phyloP scores from a whole-genome alignment of 2,329 filamentous ascomycete species.

The Penicillium sp. region DNA sequence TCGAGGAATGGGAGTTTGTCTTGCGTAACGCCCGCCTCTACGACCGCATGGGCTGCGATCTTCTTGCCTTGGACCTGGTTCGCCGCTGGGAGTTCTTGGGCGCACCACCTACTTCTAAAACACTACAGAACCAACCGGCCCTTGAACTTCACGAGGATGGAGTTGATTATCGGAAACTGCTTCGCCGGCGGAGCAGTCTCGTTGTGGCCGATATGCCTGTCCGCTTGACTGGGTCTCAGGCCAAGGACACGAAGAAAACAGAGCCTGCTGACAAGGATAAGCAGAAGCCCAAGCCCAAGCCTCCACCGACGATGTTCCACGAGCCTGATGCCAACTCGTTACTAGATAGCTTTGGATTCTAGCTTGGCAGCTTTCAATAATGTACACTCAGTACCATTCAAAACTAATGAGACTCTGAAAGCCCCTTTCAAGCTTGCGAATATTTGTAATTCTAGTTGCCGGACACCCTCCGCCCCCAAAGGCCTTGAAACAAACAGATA shows the following conservation, averaged over 20 bases:
- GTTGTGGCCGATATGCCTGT: slow-evolving; percentile 68
- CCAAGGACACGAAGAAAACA: slow-evolving; percentile 27
- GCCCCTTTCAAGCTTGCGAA: no score
- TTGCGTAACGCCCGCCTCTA: slow-evolving; percentile 81
- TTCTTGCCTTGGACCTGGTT: slow-evolving; percentile 78
- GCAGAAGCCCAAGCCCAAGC: slow-evolving; percentile 48
- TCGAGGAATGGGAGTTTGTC: slow-evolving; percentile 84
- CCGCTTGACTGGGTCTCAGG: slow-evolving; percentile 42
- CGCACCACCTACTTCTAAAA: slow-evolving; percentile 17
- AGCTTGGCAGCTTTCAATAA: slow-evolving; percentile 57
- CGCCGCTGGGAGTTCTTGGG: slow-evolving; percentile 51
- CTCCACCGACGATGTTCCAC: slow-evolving; percentile 74
- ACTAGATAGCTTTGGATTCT: slow-evolving; percentile 93
- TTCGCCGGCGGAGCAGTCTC: slow-evolving; percentile 70
- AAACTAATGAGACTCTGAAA: no score
- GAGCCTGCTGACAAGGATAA: slow-evolving; percentile 23
- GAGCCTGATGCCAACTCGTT: slow-evolving; percentile 89
- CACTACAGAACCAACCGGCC: slow-evolving; percentile 38
- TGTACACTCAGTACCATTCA: no score
- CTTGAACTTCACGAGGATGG: slow-evolving; percentile 28
- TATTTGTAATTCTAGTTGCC: no score
- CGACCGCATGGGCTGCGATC: slow-evolving; percentile 87
- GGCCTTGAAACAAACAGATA: no score
- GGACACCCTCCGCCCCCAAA: no score
- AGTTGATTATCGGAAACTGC: slow-evolving; percentile 64